Base-by-base conservation (phyloP, 2,329 filamentous ascomycete genomes). In the Monilinia aucupariae region DNA sequence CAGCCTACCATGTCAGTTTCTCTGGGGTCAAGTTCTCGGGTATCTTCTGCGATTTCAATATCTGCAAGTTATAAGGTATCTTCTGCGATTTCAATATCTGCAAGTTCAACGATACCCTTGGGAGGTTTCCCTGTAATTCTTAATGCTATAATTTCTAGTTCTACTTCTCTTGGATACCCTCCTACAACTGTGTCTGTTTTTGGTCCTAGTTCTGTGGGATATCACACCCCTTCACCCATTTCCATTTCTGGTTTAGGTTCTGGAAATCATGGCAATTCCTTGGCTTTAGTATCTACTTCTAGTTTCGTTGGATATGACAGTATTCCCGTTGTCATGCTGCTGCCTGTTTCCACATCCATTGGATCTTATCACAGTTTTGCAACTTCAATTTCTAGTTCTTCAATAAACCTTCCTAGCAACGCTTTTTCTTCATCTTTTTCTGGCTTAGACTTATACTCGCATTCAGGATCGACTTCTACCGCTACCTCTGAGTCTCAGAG, bases 371-470 rank as follows among this genome's bases (percentile, higher is more conserved):
- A n/a, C 30, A 50, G 13, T 27, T 50, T 25, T 25, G 25, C 63
- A 41, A 62, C 32, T 12, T 58, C 52, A 27, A 25, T 56, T 32
- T 52, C 45, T 30, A 63, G 45, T 63, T 30, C 54, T 63, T 30
- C 41, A 6, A 39, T 59, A 49, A 60, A 34, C 32, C 45, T 56
- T 62, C 51, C 52, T 10, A 47, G 22, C 51, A 56, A 56, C 39
- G 32, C 45, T 49, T 45, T 27, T 27, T 49, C 45, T 63, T 37
- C 41, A 34, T 58, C 61, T 41, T 25, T 59, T 64, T 55, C 55
- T 41, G 59, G 51, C 27, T 62, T 62, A 48, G 45, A 59, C 52
- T 65, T 65, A 64, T 58, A 61, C 58, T 63, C 50, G 52, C 41
- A 54, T 61, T 64, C 64, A 66, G 64, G 64, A 39, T 59, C 58